These are phyloP conservation scores for Zizania latifolia DNA, from an alignment of 176 grass and related monocot genomes.

Conservation along the genomic window DNA sequence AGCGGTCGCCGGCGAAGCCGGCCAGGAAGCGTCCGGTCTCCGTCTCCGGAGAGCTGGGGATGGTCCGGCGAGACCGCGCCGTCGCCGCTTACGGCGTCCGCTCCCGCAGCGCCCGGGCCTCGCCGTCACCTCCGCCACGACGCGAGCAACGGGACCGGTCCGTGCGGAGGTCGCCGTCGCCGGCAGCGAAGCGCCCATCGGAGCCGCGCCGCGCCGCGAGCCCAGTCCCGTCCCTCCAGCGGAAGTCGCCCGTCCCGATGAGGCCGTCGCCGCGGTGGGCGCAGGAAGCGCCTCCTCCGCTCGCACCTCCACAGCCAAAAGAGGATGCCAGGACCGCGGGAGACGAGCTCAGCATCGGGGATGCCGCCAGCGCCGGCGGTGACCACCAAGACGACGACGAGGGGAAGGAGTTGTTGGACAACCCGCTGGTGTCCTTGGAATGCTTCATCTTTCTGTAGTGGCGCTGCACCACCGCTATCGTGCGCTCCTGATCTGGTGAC, in stretches of 20 bases:
- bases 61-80: conserved; percentile 37
- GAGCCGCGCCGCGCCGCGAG: conserved; percentile 30
- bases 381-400: background rate
- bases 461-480: background rate
- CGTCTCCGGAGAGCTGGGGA: conserved; percentile 62
- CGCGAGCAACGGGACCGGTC: conserved; percentile 53
- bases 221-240: background rate
- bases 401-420: conserved; percentile 74
- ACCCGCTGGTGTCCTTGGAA: conserved; percentile 83
- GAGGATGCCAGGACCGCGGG: background rate
- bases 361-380: background rate
- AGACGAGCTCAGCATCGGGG: background rate
- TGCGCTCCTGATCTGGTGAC: background rate
- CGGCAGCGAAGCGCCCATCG: conserved; percentile 38
- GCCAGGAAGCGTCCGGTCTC: conserved; percentile 52
- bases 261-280: conserved; percentile 28
- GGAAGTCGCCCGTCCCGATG: conserved; percentile 20
- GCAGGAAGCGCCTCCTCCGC: background rate
- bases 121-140: conserved; percentile 43
- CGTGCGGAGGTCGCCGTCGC: conserved; percentile 58
- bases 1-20: conserved; percentile 36
- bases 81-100: conserved; percentile 33
- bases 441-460: conserved; percentile 89
- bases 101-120: conserved; percentile 51
- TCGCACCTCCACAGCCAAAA: background rate